phyloP scores from a whole-genome alignment of 768 basidiomycete genomes.

The Lactarius vividus region DNA sequence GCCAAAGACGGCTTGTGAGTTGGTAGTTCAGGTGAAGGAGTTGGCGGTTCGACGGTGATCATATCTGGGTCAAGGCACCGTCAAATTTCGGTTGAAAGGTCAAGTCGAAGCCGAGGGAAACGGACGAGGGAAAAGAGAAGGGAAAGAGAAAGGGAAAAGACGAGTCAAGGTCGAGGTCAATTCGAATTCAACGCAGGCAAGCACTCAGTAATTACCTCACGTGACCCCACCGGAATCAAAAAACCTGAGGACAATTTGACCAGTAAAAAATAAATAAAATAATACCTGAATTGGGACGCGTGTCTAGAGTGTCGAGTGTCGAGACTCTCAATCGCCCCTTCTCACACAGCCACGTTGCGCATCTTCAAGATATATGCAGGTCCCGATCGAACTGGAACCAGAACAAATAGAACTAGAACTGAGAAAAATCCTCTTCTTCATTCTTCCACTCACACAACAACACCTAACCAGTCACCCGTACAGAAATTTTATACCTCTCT shows the following conservation, averaged over 20 bases:
- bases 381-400: neutral
- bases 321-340: neutral
- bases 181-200: neutral
- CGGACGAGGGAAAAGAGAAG: neutral
- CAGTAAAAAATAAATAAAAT: too few species aligned
- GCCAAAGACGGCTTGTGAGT: conserved; percentile 44
- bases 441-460: neutral
- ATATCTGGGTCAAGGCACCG: conserved; percentile 29
- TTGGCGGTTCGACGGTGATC: conserved; percentile 38
- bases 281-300: neutral
- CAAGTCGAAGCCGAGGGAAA: neutral
- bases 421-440: neutral
- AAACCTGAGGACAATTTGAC: neutral
- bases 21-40: conserved; percentile 35
- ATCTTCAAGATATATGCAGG: neutral
- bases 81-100: neutral
- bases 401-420: neutral
- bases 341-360: neutral
- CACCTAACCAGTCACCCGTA: neutral
- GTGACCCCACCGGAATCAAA: neutral
- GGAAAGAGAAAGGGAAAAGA: neutral
- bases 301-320: neutral
- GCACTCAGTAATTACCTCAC: neutral
- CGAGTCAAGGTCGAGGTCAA: neutral
- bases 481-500: neutral